Evolutionary conservation across 257 asterid genomes (phyloP).

Genomic region (Fraxinus quadrangulata): DNA sequence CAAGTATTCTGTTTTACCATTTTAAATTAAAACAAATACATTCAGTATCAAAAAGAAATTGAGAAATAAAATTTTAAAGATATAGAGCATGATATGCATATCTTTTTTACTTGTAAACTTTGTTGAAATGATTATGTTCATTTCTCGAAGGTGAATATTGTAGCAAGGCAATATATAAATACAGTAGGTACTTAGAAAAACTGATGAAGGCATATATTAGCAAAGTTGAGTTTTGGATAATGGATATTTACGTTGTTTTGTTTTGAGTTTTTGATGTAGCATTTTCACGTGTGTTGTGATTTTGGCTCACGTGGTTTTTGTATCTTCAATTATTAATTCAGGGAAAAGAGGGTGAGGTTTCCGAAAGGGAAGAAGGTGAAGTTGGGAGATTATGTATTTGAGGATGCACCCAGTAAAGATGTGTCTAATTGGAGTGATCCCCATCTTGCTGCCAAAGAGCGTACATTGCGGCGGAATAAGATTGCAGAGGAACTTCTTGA

Average conservation of each 20-base stretch:
- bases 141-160: not conserved
- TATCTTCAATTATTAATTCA: constrained; percentile 26
- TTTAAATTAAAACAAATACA: not conserved
- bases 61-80: not conserved
- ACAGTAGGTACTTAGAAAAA: not conserved
- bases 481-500: constrained; percentile 50
- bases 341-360: constrained; percentile 82
- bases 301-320: constrained; percentile 1
- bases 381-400: constrained; percentile 50
- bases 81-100: not conserved
- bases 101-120: not conserved
- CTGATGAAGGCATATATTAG: too few species aligned
- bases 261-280: constrained; percentile 8
- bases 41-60: too few species aligned
- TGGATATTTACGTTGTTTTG: not conserved
- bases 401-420: constrained; percentile 39
- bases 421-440: constrained; percentile 46
- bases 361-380: constrained; percentile 92
- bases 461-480: constrained; percentile 53
- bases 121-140: not conserved
- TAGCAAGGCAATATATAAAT: not conserved
- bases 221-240: not conserved
- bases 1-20: not conserved
- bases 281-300: constrained; percentile 9
- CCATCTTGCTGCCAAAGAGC: constrained; percentile 66